A percentile compares a stretch with the other conserved stretches of the same genome.
Conservation (phyloP, 2,329 filamentous ascomycete genomes). For the Lasiodiplodia hormozganensis region DNA sequence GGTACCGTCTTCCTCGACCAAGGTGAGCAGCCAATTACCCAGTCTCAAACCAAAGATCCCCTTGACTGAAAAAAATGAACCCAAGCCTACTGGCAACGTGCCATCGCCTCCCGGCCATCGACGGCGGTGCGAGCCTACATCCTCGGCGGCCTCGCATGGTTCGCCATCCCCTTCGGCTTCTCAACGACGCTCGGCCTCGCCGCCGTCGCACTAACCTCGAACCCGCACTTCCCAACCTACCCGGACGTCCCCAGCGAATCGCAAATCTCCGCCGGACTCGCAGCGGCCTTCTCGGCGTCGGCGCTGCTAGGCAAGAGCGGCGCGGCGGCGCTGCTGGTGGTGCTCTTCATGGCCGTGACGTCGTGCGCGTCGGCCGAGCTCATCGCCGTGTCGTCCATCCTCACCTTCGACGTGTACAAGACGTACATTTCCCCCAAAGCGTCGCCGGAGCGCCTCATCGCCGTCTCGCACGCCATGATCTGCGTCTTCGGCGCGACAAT, state of each 20-base stretch:
- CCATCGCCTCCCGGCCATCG: constrained; percentile 54
- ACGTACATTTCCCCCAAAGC: constrained; percentile 57
- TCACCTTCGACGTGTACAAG: constrained; percentile 62
- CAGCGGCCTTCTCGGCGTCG: constrained; percentile 48
- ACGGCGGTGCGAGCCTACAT: constrained; percentile 61
- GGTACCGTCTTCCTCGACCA: constrained; percentile 47
- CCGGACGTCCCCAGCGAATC: constrained; percentile 44
- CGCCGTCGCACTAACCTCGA: constrained; percentile 57
- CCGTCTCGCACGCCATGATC: constrained; percentile 60
- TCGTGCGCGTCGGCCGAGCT: constrained; percentile 61
- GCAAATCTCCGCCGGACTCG: constrained; percentile 47
- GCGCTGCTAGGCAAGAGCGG: constrained; percentile 50
- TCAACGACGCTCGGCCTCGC: constrained; percentile 60
- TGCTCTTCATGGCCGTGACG: constrained; percentile 52
- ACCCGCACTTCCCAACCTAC: constrained; percentile 61
- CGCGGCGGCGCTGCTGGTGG: constrained; percentile 40
- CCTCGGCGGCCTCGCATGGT: constrained; percentile 61
- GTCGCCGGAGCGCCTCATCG: constrained; percentile 57
- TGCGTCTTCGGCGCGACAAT: constrained; percentile 61
- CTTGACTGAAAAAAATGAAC: no score
- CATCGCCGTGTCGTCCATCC: constrained; percentile 61
- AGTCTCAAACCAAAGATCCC: no score
- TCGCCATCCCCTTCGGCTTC: constrained; percentile 61
- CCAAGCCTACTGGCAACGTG: constrained; percentile 59
- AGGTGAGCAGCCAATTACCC: neutral